Evolutionary conservation across 2,329 filamentous ascomycete species (phyloP).

Genomic region (Leptographium radiaticola): DNA sequence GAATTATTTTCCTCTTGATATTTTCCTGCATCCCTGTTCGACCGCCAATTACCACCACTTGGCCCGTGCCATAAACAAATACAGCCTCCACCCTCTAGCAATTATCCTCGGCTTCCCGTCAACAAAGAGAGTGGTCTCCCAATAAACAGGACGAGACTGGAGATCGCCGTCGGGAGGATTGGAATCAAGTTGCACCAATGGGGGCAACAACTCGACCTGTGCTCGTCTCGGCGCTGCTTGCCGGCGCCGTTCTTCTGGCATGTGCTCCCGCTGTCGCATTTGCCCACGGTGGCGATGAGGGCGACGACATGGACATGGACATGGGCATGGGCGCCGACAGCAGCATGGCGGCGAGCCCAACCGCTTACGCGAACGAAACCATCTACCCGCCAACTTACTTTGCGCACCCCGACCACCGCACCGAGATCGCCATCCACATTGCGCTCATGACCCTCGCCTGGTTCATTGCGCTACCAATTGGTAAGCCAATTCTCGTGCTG

Average conservation of each 20-base stretch:
- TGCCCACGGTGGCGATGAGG: slow-evolving; percentile 17
- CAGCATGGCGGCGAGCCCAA: neutral
- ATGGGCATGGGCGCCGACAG: neutral
- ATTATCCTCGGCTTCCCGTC: too few species aligned
- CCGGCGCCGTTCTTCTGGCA: slow-evolving; percentile 14
- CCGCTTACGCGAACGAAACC: slow-evolving; percentile 18
- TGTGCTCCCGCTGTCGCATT: slow-evolving; percentile 15
- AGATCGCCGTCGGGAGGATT: neutral
- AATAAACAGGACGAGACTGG: neutral
- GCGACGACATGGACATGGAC: slow-evolving; percentile 12
- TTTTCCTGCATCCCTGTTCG: too few species aligned
- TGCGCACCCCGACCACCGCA: slow-evolving; percentile 35
- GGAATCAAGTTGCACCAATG: slow-evolving; percentile 2
- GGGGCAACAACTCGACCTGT: slow-evolving; percentile 2
- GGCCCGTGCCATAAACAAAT: neutral
- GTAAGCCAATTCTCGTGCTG: slow-evolving; percentile 32
- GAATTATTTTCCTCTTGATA: neutral
- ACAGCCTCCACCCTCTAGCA: neutral
- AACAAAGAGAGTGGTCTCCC: neutral
- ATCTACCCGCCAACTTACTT: slow-evolving; percentile 39
- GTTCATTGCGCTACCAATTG: slow-evolving; percentile 59
- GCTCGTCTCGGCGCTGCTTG: slow-evolving; percentile 8
- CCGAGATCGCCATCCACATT: slow-evolving; percentile 57
- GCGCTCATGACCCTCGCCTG: slow-evolving; percentile 57
- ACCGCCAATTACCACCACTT: neutral